phyloP scores from a whole-genome alignment of 352 stramenopile species.

The Thalassiosira livingstoniorum region DNA sequence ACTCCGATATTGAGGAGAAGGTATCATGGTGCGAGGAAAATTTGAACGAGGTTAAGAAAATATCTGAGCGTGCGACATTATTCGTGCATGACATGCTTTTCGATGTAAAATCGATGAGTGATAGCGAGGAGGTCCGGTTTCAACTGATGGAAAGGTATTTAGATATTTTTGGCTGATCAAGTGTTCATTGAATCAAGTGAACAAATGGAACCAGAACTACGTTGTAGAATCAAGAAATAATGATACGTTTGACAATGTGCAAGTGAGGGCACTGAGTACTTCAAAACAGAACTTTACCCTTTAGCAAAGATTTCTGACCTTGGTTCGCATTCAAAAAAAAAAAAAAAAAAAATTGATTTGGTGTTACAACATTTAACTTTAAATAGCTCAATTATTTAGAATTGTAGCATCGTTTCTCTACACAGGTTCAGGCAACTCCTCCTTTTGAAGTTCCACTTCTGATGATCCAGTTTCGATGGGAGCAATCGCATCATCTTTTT shows the following conservation, averaged over 20 bases:
- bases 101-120: constrained; percentile 67
- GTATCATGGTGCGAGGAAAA: constrained; percentile 77
- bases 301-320: no score
- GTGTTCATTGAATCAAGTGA: no score
- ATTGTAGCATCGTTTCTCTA: neutral
- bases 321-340: no score
- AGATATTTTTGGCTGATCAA: constrained; percentile 26
- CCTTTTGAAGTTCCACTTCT: constrained; percentile 7
- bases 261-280: no score
- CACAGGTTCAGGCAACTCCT: constrained; percentile 11
- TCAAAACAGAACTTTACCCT: no score
- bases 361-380: no score
- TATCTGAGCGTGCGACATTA: constrained; percentile 71
- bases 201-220: no score
- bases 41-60: constrained; percentile 59
- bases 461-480: neutral
- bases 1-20: constrained; percentile 69
- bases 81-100: constrained; percentile 83
- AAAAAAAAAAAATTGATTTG: no score
- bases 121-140: constrained; percentile 71
- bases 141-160: constrained; percentile 55
- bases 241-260: no score
- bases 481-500: constrained; percentile 29
- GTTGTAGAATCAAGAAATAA: no score
- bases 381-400: no score